These are phyloP conservation scores for Rhynchospora pubera DNA, from an alignment of 176 grass and related monocot species.

Conservation along the genomic window DNA sequence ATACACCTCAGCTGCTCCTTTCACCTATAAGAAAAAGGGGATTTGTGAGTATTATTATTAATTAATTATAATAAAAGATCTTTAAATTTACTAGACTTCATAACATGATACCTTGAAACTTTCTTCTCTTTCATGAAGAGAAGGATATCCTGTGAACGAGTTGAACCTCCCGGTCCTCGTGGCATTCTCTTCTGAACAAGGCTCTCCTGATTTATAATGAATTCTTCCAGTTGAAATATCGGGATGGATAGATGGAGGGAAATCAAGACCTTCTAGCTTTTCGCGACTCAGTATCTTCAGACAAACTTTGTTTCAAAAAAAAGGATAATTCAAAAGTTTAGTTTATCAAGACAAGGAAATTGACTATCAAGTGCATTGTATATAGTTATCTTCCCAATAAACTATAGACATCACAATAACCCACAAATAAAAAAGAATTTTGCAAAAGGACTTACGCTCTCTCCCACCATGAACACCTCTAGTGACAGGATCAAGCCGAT, in stretches of 20 bases:
- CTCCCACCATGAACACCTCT: slow-evolving; percentile 43
- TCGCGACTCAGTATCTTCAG: slow-evolving; percentile 51
- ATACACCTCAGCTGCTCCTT: slow-evolving; percentile 46
- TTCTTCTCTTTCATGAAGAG: slow-evolving; percentile 74
- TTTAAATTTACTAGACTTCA: slow-evolving; percentile 10
- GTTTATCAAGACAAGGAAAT: background rate
- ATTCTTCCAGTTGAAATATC: slow-evolving; percentile 38
- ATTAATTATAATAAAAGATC: background rate
- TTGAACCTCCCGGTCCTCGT: slow-evolving; percentile 47
- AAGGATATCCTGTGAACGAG: slow-evolving; percentile 75
- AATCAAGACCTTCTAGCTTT: slow-evolving; percentile 52
- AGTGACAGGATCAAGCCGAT: slow-evolving; percentile 27
- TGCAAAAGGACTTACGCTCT: slow-evolving; percentile 38
- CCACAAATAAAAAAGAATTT: background rate
- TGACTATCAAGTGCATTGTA: background rate
- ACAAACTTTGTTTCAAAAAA: slow-evolving; percentile 55
- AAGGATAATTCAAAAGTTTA: background rate
- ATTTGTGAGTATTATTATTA: background rate
- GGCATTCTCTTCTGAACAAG: slow-evolving; percentile 22
- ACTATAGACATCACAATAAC: background rate
- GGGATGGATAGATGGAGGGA: slow-evolving; percentile 33
- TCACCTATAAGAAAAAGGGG: slow-evolving; percentile 42
- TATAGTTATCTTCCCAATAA: background rate
- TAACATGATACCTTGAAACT: slow-evolving; percentile 74
- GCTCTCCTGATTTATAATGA: slow-evolving; percentile 44